phyloP scores from a whole-genome alignment of 768 basidiomycete genomes.

The Leccinellum luteum region DNA sequence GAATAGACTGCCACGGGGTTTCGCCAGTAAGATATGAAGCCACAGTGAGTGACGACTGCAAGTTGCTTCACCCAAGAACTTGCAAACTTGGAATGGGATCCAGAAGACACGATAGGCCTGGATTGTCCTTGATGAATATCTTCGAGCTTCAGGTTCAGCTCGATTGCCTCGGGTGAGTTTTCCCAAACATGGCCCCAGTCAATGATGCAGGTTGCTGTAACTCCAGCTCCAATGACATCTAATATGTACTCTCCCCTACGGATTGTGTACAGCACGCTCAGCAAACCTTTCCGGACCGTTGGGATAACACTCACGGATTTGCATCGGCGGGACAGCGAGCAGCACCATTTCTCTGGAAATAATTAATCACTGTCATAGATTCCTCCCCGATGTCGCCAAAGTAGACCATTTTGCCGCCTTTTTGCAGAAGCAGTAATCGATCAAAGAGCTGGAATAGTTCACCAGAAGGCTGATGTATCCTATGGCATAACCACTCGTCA shows the following conservation, averaged over 20 bases:
- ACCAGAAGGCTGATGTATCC: constrained; percentile 39
- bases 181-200: constrained; percentile 55
- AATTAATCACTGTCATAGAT: constrained; percentile 21
- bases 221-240: constrained; percentile 56
- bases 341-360: constrained; percentile 25
- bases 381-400: constrained; percentile 45
- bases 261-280: neutral
- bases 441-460: constrained; percentile 53
- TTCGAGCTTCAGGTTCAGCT: constrained; percentile 42
- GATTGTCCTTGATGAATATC: constrained; percentile 39
- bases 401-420: constrained; percentile 66
- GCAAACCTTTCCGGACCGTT: neutral
- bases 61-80: constrained; percentile 41
- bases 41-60: constrained; percentile 29
- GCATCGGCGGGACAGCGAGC: constrained; percentile 14
- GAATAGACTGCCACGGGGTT: constrained; percentile 40
- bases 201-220: constrained; percentile 38
- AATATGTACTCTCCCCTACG: constrained; percentile 47
- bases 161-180: constrained; percentile 38
- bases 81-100: constrained; percentile 32
- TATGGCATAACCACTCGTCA: neutral
- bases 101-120: constrained; percentile 17
- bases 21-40: constrained; percentile 38
- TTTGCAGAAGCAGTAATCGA: constrained; percentile 45
- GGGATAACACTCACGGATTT: constrained; percentile 20